Conservation (phyloP, 768 basidiomycete genomes). For the Suillus paluster region DNA sequence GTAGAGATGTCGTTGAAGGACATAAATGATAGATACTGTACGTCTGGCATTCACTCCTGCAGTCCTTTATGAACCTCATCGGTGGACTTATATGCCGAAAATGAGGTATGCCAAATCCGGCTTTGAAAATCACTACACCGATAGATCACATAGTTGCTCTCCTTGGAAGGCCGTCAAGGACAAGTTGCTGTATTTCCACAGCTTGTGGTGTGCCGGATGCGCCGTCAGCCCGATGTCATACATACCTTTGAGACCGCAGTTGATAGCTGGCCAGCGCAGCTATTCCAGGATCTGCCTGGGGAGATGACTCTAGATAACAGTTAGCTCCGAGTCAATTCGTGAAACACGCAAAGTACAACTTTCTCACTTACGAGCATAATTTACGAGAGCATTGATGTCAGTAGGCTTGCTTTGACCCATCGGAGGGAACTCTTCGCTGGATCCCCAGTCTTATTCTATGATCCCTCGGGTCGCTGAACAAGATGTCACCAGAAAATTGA, state of each 20-base stretch:
- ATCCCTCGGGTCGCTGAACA: constrained; percentile 75
- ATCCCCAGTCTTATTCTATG: constrained; percentile 65
- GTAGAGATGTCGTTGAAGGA: too few relatives aligned
- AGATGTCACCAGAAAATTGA: constrained; percentile 77
- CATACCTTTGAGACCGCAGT: neutral
- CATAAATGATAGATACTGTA: neutral
- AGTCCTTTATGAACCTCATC: neutral
- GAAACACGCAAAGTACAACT: neutral
- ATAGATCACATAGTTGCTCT: neutral
- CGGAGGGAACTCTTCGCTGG: constrained; percentile 50
- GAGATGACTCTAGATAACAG: neutral
- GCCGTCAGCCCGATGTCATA: neutral
- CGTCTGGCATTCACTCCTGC: neutral
- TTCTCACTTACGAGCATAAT: neutral
- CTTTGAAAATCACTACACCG: too few relatives aligned
- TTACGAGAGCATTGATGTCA: neutral
- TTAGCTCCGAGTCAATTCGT: neutral
- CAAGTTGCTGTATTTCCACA: neutral
- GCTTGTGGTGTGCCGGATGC: neutral
- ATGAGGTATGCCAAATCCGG: neutral
- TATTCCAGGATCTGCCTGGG: neutral
- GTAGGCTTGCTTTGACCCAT: constrained; percentile 28
- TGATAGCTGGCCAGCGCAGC: too few relatives aligned
- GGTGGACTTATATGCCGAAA: neutral
- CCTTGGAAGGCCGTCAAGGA: neutral